Evolutionary conservation across 179 eudicot genomes (phyloP).

Genomic region (Spinacia oleracea): DNA sequence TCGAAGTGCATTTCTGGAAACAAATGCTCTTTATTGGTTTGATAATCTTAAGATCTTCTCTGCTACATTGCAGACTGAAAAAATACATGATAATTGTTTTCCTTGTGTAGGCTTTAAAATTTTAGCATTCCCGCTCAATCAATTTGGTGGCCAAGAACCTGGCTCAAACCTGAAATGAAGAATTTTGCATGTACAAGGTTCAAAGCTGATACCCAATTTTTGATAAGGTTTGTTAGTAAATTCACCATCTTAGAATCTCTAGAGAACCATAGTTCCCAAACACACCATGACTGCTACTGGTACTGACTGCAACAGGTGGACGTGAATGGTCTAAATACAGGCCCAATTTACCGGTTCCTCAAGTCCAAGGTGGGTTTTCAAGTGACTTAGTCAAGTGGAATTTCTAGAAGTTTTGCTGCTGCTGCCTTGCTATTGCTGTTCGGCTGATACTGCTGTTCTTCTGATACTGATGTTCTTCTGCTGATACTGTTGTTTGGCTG

Average conservation of each 20-base stretch:
- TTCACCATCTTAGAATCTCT: not conserved
- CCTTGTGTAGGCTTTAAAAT: slow-evolving; percentile 78
- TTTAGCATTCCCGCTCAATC: slow-evolving; percentile 94
- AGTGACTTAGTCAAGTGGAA: slow-evolving; percentile 92
- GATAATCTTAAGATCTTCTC: not conserved
- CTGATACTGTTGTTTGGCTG: no score
- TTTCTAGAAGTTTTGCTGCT: slow-evolving; percentile 90
- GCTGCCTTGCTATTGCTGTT: no score
- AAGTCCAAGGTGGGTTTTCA: slow-evolving; percentile 87
- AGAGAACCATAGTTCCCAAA: not conserved
- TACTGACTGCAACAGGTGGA: slow-evolving; percentile 57
- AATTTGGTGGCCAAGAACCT: slow-evolving; percentile 95
- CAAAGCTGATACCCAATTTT: slow-evolving; percentile 93
- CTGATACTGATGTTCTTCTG: no score
- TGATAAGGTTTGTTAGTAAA: no score
- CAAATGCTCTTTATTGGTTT: no score
- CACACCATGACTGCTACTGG: slow-evolving; percentile 9
- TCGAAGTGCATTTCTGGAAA: not conserved
- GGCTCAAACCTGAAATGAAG: slow-evolving; percentile 88
- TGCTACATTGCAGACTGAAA: not conserved
- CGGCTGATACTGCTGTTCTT: no score
- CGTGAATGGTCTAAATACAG: no score
- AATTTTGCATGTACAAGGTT: slow-evolving; percentile 81
- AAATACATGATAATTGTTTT: not conserved
- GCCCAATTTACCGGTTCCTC: slow-evolving; percentile 87